Percentiles rank a stretch among this genome's conserved stretches.
Conservation (phyloP, 345 rosid species). For the Brassica cretica region DNA sequence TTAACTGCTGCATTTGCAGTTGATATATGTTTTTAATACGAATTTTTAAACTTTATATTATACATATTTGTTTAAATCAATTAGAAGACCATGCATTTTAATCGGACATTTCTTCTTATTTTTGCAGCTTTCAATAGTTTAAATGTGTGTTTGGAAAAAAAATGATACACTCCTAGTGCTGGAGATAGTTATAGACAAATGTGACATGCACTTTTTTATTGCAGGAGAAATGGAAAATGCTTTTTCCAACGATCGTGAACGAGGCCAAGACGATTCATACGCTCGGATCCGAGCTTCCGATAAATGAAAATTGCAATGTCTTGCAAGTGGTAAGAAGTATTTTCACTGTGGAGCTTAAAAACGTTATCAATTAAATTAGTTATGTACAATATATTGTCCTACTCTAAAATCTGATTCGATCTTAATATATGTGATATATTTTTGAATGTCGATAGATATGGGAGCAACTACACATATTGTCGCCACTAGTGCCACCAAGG, state of each 20-base stretch:
- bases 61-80: background rate
- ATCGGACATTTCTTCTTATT: background rate
- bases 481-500: slow-evolving; percentile 70
- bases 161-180: background rate
- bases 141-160: background rate
- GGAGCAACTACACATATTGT: slow-evolving; percentile 62
- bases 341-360: background rate
- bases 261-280: slow-evolving; percentile 48
- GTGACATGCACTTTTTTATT: background rate
- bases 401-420: background rate
- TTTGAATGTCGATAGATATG: slow-evolving; percentile 48
- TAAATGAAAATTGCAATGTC: slow-evolving; percentile 39
- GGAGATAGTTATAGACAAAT: background rate
- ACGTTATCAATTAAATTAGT: background rate
- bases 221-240: slow-evolving; percentile 62
- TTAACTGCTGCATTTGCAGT: background rate
- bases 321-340: slow-evolving; percentile 56
- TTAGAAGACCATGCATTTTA: background rate
- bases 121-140: background rate
- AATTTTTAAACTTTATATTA: background rate
- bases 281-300: slow-evolving; percentile 39
- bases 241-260: slow-evolving; percentile 69
- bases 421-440: background rate
- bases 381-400: background rate
- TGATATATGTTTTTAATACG: background rate